phyloP scores from a whole-genome alignment of 805 yeast species.

The Brettanomyces sp. region DNA sequence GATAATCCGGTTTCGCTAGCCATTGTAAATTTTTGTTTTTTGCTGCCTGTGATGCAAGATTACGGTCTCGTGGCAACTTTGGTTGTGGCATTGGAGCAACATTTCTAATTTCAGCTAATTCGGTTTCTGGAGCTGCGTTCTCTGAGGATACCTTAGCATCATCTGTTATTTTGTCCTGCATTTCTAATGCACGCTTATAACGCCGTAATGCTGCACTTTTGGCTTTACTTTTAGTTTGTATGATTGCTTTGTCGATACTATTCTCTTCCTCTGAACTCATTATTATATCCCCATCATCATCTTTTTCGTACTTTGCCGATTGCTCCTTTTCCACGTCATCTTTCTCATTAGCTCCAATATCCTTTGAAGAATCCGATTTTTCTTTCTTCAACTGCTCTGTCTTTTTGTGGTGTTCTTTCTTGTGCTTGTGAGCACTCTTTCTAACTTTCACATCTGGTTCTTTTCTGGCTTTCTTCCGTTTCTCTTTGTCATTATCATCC shows the following conservation, averaged over 20 bases:
- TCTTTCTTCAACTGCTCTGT: slow-evolving; percentile 12
- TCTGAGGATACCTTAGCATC: slow-evolving; percentile 8
- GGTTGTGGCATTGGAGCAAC: slow-evolving; percentile 85
- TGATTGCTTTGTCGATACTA: background rate
- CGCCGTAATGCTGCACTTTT: slow-evolving; percentile 45
- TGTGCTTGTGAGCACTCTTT: slow-evolving; percentile 6
- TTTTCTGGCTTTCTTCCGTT: background rate
- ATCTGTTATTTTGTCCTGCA: slow-evolving; percentile 13
- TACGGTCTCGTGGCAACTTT: slow-evolving; percentile 44
- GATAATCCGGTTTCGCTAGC: slow-evolving; percentile 57
- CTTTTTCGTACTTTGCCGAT: slow-evolving; percentile 11
- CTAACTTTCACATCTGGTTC: slow-evolving; percentile 5
- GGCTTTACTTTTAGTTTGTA: slow-evolving; percentile 20
- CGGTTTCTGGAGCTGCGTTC: slow-evolving; percentile 4
- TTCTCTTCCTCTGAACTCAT: background rate
- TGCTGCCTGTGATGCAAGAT: slow-evolving; percentile 24
- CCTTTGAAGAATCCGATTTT: background rate
- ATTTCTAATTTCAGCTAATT: slow-evolving; percentile 24
- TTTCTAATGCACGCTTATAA: slow-evolving; percentile 35
- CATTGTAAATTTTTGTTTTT: slow-evolving; percentile 43
- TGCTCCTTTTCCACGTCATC: slow-evolving; percentile 2
- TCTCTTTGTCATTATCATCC: background rate
- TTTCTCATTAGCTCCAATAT: background rate
- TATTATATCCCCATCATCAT: background rate
- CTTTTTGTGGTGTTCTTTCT: slow-evolving; percentile 7